Evolutionary conservation across 306 rosid species (phyloP).

Genomic region (apple (Malus domestica)): ASM211411v1 NC_041793.1:44683501-44684000

Average conservation of each 20-base stretch:
- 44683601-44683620: accelerated
- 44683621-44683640: too few relatives aligned
- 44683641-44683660: too few relatives aligned
- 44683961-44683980: not conserved
- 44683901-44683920: not conserved
- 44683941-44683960: not conserved
- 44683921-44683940: not conserved
- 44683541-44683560: too few relatives aligned
- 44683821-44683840: not conserved
- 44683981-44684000: not conserved
- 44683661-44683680: not conserved
- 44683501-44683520: not conserved
- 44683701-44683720: too few relatives aligned
- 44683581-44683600: too few relatives aligned
- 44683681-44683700: too few relatives aligned
- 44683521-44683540: too few relatives aligned
- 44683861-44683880: not conserved
- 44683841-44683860: not conserved
- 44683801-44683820: not conserved
- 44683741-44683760: not conserved
- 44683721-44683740: not conserved
- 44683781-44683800: not conserved
- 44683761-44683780: not conserved
- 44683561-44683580: too few relatives aligned
- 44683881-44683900: not conserved